phyloP scores from a whole-genome alignment of 2,329 filamentous ascomycete genomes.

The Xylaria sp. region DNA sequence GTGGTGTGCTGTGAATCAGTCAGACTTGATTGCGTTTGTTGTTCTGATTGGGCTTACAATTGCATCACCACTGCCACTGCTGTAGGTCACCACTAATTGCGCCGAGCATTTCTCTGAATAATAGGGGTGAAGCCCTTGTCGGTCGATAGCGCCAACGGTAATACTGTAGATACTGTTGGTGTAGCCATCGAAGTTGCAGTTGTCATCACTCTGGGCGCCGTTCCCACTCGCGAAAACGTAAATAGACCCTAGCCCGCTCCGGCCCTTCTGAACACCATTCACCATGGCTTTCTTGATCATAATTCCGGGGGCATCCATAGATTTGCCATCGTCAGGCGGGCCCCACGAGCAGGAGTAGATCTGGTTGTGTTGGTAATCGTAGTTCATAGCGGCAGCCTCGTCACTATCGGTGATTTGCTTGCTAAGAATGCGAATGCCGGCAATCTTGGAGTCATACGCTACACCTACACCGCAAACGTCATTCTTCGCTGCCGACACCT shows the following conservation, averaged over 20 bases:
- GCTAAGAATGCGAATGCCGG: conserved; percentile 92
- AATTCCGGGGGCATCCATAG: conserved; percentile 93
- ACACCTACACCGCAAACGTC: conserved; percentile 95
- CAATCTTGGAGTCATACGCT: conserved; percentile 89
- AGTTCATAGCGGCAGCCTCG: conserved; percentile 92
- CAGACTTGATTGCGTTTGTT: conserved; percentile 3
- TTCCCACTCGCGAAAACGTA: conserved; percentile 98
- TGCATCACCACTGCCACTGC: conserved; percentile 85
- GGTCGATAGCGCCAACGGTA: conserved; percentile 92
- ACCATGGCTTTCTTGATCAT: conserved; percentile 92
- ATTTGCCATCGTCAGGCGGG: conserved; percentile 89
- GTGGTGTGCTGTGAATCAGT: conserved; percentile 77
- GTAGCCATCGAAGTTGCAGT: conserved; percentile 99
- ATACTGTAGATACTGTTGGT: conserved; percentile 99
- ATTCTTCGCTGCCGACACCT: conserved; percentile 92
- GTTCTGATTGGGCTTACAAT: conserved; percentile 67
- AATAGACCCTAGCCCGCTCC: conserved; percentile 84
- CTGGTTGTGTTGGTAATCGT: conserved; percentile 88
- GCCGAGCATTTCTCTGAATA: conserved; percentile 98
- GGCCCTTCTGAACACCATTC: conserved; percentile 89
- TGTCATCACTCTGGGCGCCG: conserved; percentile 86
- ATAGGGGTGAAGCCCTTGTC: conserved; percentile 87
- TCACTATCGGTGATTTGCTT: conserved; percentile 92
- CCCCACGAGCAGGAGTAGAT: conserved; percentile 99
- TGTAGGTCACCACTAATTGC: conserved; percentile 95